phyloP scores from a whole-genome alignment of 108 stramenopile species.

The Nitzschia putrida region DNA sequence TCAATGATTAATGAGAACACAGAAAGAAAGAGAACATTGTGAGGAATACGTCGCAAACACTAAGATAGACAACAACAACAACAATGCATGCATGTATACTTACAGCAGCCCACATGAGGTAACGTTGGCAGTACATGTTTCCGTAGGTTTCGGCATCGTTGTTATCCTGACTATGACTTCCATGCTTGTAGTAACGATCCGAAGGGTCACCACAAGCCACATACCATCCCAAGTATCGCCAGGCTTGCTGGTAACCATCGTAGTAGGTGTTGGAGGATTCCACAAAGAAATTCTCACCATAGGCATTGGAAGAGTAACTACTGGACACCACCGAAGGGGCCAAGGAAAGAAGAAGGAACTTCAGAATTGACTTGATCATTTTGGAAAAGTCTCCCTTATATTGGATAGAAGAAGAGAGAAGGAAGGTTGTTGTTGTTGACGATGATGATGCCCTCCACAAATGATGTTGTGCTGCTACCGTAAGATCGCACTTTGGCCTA shows the following conservation, averaged over 20 bases:
- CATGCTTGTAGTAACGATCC: constrained; percentile 28
- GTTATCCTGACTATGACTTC: constrained; percentile 5
- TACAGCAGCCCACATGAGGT: constrained; percentile 70
- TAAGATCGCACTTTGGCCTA: too few relatives aligned
- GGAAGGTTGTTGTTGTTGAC: too few relatives aligned
- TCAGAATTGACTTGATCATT: background rate
- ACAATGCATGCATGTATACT: constrained; percentile 4
- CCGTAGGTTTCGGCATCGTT: constrained; percentile 10
- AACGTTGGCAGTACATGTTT: constrained; percentile 47
- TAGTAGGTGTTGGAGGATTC: constrained; percentile 45
- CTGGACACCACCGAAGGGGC: background rate
- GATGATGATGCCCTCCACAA: too few relatives aligned
- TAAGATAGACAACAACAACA: background rate
- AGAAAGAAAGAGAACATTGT: background rate
- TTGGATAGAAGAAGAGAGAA: too few relatives aligned
- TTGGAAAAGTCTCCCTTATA: background rate
- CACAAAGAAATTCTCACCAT: constrained; percentile 34
- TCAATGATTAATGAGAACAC: too few relatives aligned
- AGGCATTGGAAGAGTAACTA: constrained; percentile 16
- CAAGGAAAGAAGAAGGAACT: background rate
- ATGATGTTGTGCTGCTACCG: too few relatives aligned
- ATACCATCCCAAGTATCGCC: constrained; percentile 66
- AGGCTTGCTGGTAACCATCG: constrained; percentile 59
- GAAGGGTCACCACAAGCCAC: constrained; percentile 57
- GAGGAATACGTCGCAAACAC: background rate